Evolutionary conservation across 2,329 filamentous ascomycete genomes (phyloP), one percentile per base, ranked within the genome.

Genomic region (Penicillium aurantiogriseum): DNA sequence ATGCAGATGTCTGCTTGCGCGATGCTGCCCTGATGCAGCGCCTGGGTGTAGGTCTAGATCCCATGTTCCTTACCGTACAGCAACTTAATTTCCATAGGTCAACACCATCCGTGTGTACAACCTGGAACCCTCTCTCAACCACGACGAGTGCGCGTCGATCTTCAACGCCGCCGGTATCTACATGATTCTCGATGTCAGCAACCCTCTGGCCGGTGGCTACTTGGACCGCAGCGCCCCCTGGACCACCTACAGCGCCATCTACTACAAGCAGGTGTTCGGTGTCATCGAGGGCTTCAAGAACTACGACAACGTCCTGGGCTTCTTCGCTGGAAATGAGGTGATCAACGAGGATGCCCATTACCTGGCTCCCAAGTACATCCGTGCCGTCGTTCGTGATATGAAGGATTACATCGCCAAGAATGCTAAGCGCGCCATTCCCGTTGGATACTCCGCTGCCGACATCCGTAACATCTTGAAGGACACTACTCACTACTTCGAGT

Each of bases 391-490:
- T 66, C 83, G 86, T 64, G 87, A 89, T 63, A 77, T 89, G 72
- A 88, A 88, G 74, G 80, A 86, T 59, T 89, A 88, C 74, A 88
- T 88, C 68, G 76, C 80, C 51, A 80, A 83, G 55, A 81, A 88
- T 62, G 72, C 79, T 5, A 63, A 77, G 39, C 83, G 87, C 51
- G 65, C 75, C 25, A 88, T 89, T 57, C 85, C 85, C 7, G 85
- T 89, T 31, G 86, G 86, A 35, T 89, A 89, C 77, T 87, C 84
- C 19, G 86, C 86, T 55, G 85, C 85, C 25, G 86, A 89, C 71
- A 81, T 87, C 49, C 81, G 83, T 47, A 71, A 80, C n/a, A 80
- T 86, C 50, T 77, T 88, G 31, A 71, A 81, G 59, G 85, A 86
- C 61, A 85, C 83, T 9, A 83, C 81, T 77, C 77, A 81, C 58